Evolutionary conservation across 345 rosid species (phyloP).

Genomic region (Melaleuca alternifolia): DNA sequence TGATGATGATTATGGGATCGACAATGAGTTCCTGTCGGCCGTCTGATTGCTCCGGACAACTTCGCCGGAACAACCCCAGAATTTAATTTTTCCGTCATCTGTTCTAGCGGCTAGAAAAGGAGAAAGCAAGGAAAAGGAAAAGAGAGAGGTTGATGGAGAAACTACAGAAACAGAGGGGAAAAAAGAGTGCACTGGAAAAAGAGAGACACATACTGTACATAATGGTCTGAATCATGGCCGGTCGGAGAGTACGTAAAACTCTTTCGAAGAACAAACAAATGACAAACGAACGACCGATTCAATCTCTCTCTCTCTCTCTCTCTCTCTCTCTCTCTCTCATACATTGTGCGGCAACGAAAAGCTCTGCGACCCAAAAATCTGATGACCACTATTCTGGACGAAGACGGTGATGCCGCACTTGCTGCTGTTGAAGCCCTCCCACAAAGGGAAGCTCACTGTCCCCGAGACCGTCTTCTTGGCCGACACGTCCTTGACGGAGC

Average conservation of each 20-base stretch:
- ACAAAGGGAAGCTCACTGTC: constrained; percentile 47
- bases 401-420: constrained; percentile 73
- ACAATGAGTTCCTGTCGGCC: neutral
- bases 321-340: constrained; percentile 12
- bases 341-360: constrained; percentile 44
- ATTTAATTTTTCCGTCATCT: neutral
- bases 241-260: neutral
- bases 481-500: constrained; percentile 48
- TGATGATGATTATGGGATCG: neutral
- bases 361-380: constrained; percentile 66
- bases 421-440: constrained; percentile 61
- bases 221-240: neutral
- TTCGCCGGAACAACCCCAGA: neutral
- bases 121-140: neutral
- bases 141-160: neutral
- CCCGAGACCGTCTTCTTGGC: constrained; percentile 57
- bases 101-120: neutral
- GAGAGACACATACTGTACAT: neutral
- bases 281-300: neutral
- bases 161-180: neutral
- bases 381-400: constrained; percentile 50
- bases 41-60: neutral
- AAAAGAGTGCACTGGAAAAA: neutral
- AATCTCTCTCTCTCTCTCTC: neutral
- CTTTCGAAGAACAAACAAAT: neutral